phyloP scores from a whole-genome alignment of 2,329 filamentous ascomycete genomes.

The Clonostachys solani region DNA sequence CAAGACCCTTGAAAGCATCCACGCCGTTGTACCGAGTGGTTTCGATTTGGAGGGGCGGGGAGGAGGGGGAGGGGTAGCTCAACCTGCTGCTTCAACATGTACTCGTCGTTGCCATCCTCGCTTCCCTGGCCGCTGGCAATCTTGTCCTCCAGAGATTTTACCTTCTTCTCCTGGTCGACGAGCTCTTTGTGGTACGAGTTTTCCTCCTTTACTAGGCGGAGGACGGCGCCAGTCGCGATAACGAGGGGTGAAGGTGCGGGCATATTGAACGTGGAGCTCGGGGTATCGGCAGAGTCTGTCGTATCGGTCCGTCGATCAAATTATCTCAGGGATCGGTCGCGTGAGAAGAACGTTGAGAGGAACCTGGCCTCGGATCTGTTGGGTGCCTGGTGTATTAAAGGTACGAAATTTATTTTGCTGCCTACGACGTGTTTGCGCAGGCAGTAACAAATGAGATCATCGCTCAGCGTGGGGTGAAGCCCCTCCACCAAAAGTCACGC shows the following conservation, averaged over 20 bases:
- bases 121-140: constrained; percentile 41
- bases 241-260: constrained; percentile 69
- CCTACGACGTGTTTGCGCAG: no score
- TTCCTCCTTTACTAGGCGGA: constrained; percentile 88
- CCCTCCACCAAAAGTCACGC: no score
- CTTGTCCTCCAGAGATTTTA: constrained; percentile 64
- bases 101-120: constrained; percentile 72
- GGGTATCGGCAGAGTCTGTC: no score
- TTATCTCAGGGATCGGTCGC: no score
- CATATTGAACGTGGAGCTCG: constrained; percentile 43
- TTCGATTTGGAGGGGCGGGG: not conserved
- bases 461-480: constrained; percentile 9
- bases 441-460: constrained; percentile 19
- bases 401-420: no score
- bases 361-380: no score
- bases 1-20: not conserved
- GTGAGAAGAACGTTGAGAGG: no score
- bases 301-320: no score
- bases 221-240: constrained; percentile 76
- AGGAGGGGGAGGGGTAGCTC: constrained; percentile 13
- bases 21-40: no score
- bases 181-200: constrained; percentile 86
- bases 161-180: constrained; percentile 65
- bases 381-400: no score
- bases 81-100: constrained; percentile 87